Base-by-base conservation (phyloP, 495 filamentous ascomycete genomes). In the Penicillium malachiteum region DNA sequence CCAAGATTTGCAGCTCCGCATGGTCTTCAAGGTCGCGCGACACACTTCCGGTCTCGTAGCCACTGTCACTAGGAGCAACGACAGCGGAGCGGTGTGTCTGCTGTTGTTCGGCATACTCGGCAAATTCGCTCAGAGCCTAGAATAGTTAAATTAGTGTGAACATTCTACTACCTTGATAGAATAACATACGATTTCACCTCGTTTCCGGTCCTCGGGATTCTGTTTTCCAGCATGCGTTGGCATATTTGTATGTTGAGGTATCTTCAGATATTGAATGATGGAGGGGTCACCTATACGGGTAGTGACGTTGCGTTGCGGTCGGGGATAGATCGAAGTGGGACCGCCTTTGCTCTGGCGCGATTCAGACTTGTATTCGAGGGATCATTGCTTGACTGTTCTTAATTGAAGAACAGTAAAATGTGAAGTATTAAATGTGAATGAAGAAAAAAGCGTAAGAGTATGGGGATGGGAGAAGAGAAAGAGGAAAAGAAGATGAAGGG, bases 61-160 rank as follows among this genome's bases (percentile, higher is more conserved):
- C 71, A 60, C 68, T 78, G 46, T 78, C 72, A 59, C 73, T 75
- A 17, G 74, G 73, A 12, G 65, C 70, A 17, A 58, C 61, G 26
- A 69, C 60, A 17, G 63, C 66, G 75, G 60, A 86, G 67, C 53
- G 86, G 73, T 73, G 92, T 4, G 83, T 81, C 70, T 97, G 93
- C 69, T 98, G 91, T 72, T 92, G 87, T 70, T 97, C 92, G 54
- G 96, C 95, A 61, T 96, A 97, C 70, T 97, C 94, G 68, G 95
- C 91, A 66, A 98, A 98, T 60, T 97, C 94, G 78, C 89, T 93
- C 55, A 98, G 80, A 16, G 94, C 94, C 90, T 94, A 57, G 53
- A 50, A 26, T 40, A 48, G 34, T 43, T 59, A 50, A 56, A 54
- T 42, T 40, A 35, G 31, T 51, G 56, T 48, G n/a, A 12, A 21